Evolutionary conservation across 139 green algal genomes (phyloP).

Genomic region (Yamagishiella unicocca): DNA sequence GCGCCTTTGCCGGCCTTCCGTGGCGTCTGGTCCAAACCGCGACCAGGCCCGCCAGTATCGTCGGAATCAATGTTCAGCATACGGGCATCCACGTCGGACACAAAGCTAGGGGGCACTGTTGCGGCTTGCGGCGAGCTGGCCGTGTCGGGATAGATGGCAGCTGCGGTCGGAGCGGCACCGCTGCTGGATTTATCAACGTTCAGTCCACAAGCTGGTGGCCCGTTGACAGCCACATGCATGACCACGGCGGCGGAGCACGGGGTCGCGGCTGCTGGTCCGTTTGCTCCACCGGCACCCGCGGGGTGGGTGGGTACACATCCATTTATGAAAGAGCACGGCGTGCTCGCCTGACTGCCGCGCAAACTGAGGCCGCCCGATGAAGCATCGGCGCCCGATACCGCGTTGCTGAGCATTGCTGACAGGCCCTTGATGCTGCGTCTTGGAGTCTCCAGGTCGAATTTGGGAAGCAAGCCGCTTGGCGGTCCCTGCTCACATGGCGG

Average conservation of each 20-base stretch:
- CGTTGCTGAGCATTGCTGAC: neutral
- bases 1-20: slow-evolving; percentile 12
- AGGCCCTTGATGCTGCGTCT: slow-evolving; percentile 30
- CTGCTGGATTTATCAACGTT: too few species aligned
- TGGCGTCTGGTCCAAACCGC: slow-evolving; percentile 23
- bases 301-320: too few species aligned
- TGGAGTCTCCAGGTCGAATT: slow-evolving; percentile 4
- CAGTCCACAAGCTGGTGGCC: too few species aligned
- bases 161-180: too few species aligned
- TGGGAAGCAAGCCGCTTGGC: neutral
- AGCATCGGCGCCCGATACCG: neutral
- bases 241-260: neutral
- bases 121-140: too few species aligned
- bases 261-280: too few species aligned
- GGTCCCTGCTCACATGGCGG: too few species aligned
- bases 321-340: too few species aligned
- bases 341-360: neutral
- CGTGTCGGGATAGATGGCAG: too few species aligned
- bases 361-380: neutral
- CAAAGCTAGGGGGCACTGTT: too few species aligned
- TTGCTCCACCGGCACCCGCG: too few species aligned
- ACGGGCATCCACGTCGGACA: too few species aligned
- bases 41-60: neutral
- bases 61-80: slow-evolving; percentile 13
- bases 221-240: neutral